phyloP scores from a whole-genome alignment of 306 rosid species.

The Ormosia emarginata region DNA sequence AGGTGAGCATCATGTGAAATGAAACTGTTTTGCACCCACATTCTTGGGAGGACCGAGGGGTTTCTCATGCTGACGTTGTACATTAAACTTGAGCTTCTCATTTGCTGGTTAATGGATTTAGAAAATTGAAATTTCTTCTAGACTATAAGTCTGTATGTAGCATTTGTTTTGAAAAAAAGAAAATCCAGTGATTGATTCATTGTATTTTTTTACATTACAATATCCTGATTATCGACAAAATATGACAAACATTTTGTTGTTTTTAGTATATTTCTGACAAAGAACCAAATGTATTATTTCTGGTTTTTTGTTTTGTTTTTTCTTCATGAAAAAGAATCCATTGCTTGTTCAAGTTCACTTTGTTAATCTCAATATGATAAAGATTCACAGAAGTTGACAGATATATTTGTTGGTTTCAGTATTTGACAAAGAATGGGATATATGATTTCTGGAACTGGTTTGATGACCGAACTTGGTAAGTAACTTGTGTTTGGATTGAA shows the following conservation, averaged over 20 bases:
- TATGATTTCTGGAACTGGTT: slow-evolving; percentile 99
- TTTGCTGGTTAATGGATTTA: neutral
- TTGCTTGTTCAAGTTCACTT: neutral
- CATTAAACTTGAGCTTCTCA: too few relatives aligned
- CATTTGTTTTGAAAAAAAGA: neutral
- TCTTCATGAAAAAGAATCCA: too few relatives aligned
- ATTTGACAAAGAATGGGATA: slow-evolving; percentile 88
- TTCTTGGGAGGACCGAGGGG: neutral
- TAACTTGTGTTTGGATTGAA: neutral
- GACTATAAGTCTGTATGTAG: neutral
- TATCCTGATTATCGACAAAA: too few relatives aligned
- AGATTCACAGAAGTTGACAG: slow-evolving; percentile 21
- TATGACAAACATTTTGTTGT: too few relatives aligned
- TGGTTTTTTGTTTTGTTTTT: too few relatives aligned
- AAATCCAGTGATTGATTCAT: too few relatives aligned
- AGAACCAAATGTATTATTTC: too few relatives aligned
- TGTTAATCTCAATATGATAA: slow-evolving; percentile 3
- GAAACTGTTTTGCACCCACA: neutral
- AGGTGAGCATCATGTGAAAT: slow-evolving; percentile 57
- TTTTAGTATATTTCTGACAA: too few relatives aligned
- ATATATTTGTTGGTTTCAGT: slow-evolving; percentile 64
- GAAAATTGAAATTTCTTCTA: neutral
- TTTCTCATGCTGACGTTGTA: neutral
- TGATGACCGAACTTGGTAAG: slow-evolving; percentile 97
- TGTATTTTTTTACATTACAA: too few relatives aligned